A percentile compares a stretch with the other conserved stretches of the same genome.
Evolutionary conservation across 768 basidiomycete species (phyloP).

Genomic region (Tulasnella sp.): DNA sequence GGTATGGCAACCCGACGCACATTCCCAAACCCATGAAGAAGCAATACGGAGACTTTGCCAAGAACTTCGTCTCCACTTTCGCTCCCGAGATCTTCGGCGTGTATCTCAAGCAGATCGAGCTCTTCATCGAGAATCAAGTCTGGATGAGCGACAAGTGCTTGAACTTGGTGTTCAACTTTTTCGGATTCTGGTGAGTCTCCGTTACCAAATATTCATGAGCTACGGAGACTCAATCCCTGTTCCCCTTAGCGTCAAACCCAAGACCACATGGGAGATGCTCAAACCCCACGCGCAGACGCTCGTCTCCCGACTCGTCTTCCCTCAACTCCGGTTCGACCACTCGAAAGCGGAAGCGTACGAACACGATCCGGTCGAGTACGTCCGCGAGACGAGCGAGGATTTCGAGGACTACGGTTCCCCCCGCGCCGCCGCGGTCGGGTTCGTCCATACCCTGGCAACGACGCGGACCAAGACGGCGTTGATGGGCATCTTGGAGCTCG

Average conservation of each 20-base stretch:
- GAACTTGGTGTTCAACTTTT: slow-evolving; percentile 73
- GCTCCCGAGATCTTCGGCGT: slow-evolving; percentile 81
- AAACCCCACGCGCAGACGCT: slow-evolving; percentile 75
- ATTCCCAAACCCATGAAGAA: slow-evolving; percentile 59
- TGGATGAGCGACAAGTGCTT: slow-evolving; percentile 80
- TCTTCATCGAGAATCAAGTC: slow-evolving; percentile 57
- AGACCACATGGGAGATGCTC: slow-evolving; percentile 78
- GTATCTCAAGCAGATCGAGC: slow-evolving; percentile 58
- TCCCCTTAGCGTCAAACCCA: slow-evolving; percentile 69
- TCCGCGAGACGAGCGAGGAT: slow-evolving; percentile 63
- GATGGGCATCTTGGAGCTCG: slow-evolving; percentile 64
- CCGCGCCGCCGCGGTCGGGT: slow-evolving; percentile 65
- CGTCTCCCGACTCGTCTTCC: slow-evolving; percentile 74
- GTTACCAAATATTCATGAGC: too few relatives aligned
- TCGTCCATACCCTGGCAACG: slow-evolving; percentile 65
- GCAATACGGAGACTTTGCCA: slow-evolving; percentile 59
- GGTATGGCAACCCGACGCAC: slow-evolving; percentile 82
- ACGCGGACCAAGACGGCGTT: slow-evolving; percentile 76
- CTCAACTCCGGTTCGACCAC: slow-evolving; percentile 69
- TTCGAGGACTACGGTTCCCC: slow-evolving; percentile 70
- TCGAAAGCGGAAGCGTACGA: slow-evolving; percentile 61
- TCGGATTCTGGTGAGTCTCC: slow-evolving; percentile 75
- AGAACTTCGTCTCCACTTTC: slow-evolving; percentile 64
- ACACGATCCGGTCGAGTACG: slow-evolving; percentile 72
- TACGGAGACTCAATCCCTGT: neutral